Conservation (phyloP, 129 eudicot species). For the Glebionis coronaria region DNA sequence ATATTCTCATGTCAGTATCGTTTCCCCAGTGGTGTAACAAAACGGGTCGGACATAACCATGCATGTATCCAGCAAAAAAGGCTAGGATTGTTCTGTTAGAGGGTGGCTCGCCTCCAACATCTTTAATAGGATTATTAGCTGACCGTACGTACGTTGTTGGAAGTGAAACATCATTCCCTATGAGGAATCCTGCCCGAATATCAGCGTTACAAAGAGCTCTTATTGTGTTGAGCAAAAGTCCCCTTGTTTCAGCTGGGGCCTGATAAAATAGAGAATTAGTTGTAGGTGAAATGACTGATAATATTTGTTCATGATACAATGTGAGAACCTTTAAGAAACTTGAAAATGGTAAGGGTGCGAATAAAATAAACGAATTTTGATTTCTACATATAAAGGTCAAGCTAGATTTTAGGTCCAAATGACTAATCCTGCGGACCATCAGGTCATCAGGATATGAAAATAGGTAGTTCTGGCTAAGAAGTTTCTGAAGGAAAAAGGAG, state of each 20-base stretch:
- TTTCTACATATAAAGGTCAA: too few relatives aligned
- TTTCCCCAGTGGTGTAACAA: constrained; percentile 63
- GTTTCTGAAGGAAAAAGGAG: too few relatives aligned
- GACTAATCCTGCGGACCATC: too few relatives aligned
- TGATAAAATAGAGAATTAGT: constrained; percentile 21
- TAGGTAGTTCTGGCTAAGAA: too few relatives aligned
- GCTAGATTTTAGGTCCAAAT: too few relatives aligned
- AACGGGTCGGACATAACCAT: constrained; percentile 54
- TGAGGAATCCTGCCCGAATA: constrained; percentile 36
- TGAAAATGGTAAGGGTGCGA: too few relatives aligned
- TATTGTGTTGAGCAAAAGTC: constrained; percentile 42
- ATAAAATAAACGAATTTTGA: too few relatives aligned
- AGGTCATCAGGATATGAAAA: too few relatives aligned
- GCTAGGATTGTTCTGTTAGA: constrained; percentile 43
- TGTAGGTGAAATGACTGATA: not conserved
- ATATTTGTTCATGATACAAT: not conserved
- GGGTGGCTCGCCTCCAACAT: constrained; percentile 53
- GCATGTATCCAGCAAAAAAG: constrained; percentile 70
- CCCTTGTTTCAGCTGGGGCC: constrained; percentile 69
- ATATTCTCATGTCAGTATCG: constrained; percentile 58
- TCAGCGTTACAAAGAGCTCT: constrained; percentile 66
- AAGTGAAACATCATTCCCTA: constrained; percentile 64
- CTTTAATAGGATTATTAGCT: constrained; percentile 41
- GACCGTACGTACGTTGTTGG: constrained; percentile 52
- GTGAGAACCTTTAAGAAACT: too few relatives aligned